Base-by-base conservation (phyloP, 495 filamentous ascomycete species). In the Wilcoxina mikolae region DNA sequence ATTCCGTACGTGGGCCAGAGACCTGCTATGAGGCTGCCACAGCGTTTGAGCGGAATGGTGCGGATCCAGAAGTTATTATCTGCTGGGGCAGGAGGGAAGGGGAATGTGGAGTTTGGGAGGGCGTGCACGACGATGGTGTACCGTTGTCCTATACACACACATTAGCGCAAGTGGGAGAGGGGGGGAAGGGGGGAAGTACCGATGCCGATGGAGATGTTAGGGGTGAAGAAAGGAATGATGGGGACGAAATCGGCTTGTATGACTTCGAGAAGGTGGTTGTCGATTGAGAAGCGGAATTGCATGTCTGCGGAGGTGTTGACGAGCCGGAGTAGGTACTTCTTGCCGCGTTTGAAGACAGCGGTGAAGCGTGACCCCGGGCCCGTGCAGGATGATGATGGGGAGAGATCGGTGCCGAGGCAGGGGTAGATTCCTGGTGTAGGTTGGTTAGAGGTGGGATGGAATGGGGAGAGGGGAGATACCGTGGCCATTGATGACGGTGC, bases 271-370 rank as follows among this genome's bases (percentile, higher is more conserved):
- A 51, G 65, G 39, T 74, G 72, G n/a, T 57, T 59, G 31, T 74
- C 72, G 38, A 74, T 68, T 4, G 51, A 65, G 38, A 73, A 67
- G 15, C 51, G 58, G 35, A 64, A 60, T 15, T 61, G 53, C 0
- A 49, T 67, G 9, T 69, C 67, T 0, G 68, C 60, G 4, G 58
- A 63, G 4, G 69, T 65, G 56, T 78, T 77, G 56, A 78, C 71
- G 3, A 77, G 44, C 0, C 74, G 67, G 4, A 76, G 51, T 2
- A 62, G 60, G 56, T 77, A 67, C 17, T 54, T 66, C 56, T 73
- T 74, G 17, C 72, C 70, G 2, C 59, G 52, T 22, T 62, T 43
- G 50, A 74, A 53, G 2, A 18, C 51, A 2, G 35, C 28, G 41
- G 58, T 55, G 38, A 28, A 57, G 56, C 71, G 73, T 22, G 24